These are phyloP conservation scores for Coniferiporia sulphurascens DNA, from an alignment of 1,284 basidiomycete species.

Conservation along the genomic window DNA sequence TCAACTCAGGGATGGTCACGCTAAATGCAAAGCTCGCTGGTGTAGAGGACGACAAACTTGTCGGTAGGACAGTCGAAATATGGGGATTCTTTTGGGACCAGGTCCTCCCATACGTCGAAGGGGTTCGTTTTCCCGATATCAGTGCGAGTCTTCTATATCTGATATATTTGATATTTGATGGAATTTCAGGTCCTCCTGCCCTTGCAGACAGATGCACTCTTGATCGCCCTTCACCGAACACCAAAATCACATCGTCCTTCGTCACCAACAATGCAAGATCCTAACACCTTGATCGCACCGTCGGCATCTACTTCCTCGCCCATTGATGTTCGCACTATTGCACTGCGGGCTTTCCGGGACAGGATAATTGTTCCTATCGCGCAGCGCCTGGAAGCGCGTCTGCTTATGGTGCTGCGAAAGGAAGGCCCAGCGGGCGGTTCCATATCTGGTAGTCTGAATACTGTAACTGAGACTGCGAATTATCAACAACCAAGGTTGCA, in stretches of 20 bases:
- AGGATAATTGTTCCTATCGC: slow-evolving; percentile 66
- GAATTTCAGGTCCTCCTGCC: slow-evolving; percentile 61
- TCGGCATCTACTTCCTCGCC: slow-evolving; percentile 43
- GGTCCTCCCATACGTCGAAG: slow-evolving; percentile 86
- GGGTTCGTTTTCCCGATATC: slow-evolving; percentile 42
- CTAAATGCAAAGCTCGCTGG: slow-evolving; percentile 79
- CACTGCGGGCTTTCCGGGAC: slow-evolving; percentile 79
- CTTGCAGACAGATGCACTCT: slow-evolving; percentile 66
- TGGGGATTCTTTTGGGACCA: slow-evolving; percentile 97
- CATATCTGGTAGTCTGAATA: not conserved
- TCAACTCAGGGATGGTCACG: slow-evolving; percentile 87
- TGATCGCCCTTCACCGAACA: slow-evolving; percentile 61
- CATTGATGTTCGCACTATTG: slow-evolving; percentile 79
- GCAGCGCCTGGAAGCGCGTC: slow-evolving; percentile 46
- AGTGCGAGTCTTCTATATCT: no score
- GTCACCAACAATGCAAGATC: slow-evolving; percentile 4
- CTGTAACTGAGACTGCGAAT: slow-evolving; percentile 40
- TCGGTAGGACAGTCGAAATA: slow-evolving; percentile 76
- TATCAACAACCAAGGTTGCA: slow-evolving; percentile 64
- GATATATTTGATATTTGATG: no score
- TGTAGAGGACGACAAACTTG: slow-evolving; percentile 69
- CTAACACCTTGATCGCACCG: not conserved
- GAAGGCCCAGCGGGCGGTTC: slow-evolving; percentile 23
- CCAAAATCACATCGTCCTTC: slow-evolving; percentile 36
- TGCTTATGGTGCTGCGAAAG: slow-evolving; percentile 42